Evolutionary conservation across 2,329 filamentous ascomycete species (phyloP), one percentile per base, ranked within the genome.

Genomic region (Sphaerulina musiva): DNA sequence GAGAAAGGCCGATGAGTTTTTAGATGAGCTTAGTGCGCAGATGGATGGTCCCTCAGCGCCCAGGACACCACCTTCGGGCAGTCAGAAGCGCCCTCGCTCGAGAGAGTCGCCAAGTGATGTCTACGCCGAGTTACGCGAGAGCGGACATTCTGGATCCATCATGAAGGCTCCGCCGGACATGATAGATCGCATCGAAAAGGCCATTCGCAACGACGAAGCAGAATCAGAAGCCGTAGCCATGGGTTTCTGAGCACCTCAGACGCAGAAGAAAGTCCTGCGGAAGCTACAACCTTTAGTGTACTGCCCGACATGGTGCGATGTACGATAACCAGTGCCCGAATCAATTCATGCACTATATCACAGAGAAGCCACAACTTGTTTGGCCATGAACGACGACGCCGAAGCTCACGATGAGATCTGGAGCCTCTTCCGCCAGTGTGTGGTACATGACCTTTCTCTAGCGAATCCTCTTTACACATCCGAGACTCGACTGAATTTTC

Each of bases 1-100:
- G 70, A 84, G 81, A 64, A 78, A 86, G 70, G 87, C 87, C 34
- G 86, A 88, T 63, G 80, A 74, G 59, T 93, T 93, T 69, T 69
- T 95, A 63, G 80, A 84, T 51, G 79, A 79, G 14, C 69, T 86
- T 55, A 73, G 64, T 12, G 64, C 59, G 46, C 68, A 71, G 55
- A 56, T 73, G 59, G 42, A 44, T 12, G 23, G 32, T 5, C 20
- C 41, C 34, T 34, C 36, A 26, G 29, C 36, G 17, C 12, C 32
- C 26, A 31, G 17, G 10, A 36, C 44, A 17, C 43, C 26, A n/a
- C 9, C 23, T 20, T 39, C n/a, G 38, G 50, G 32, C 10, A 40
- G n/a, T 12, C 34, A 42, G 6, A 32, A 11, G 38, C 32, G 31
- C 10, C 12, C 42, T 44, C 42, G 20, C 8, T 17, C 42, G 9